Base-by-base conservation (phyloP, 495 filamentous ascomycete species). In the Hyaloscypha hepaticicola region DNA sequence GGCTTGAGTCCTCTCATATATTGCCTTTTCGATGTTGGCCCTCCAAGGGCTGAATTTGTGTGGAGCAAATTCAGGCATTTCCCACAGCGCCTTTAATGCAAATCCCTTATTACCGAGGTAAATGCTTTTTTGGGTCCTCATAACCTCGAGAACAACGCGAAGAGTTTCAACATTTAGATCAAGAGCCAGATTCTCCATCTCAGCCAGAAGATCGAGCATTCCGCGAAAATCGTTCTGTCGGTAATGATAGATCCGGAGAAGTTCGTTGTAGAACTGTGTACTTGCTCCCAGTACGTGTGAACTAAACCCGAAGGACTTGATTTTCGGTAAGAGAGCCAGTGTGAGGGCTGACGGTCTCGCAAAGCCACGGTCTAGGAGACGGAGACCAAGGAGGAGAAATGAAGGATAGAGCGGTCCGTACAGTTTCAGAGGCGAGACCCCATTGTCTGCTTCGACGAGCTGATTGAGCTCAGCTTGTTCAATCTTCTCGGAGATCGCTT, bases 151-250 rank as follows among this genome's bases (percentile, higher is more conserved):
- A 5, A 93, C 66, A 16, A 92, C 66, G 0, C 67, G 67, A 14
- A 79, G 70, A 1, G 89, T 90, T n/a, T 77, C 78, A 0, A 65
- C 65, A 65, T 92, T 82, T 33, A 83, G 82, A 22, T 84, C 83
- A 26, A 94, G 73, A 8, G 90, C 91, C 1, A 79, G 83, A 9
- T 82, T 73, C 45, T 90, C 85, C 92, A 97, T 97, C 74, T 97
- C 91, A 49, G 78, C 75, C 7, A 96, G 75, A 4, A 92, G 75
- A 12, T 84, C 77, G 12, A 87, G 71, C 34, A 93, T 82, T 11
- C 79, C 82, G 11, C 75, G 69, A 1, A 90, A 75, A 69, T 95
- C 85, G 5, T 81, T 78, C 66, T 85, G 85, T 3, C 82, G 80
- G 33, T 74, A 74, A 87, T 90, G 93, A 63, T 85, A 76, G 34